These are phyloP conservation scores for Penicillium brasilianum DNA, from an alignment of 2,329 filamentous ascomycete genomes.

Conservation along the genomic window DNA sequence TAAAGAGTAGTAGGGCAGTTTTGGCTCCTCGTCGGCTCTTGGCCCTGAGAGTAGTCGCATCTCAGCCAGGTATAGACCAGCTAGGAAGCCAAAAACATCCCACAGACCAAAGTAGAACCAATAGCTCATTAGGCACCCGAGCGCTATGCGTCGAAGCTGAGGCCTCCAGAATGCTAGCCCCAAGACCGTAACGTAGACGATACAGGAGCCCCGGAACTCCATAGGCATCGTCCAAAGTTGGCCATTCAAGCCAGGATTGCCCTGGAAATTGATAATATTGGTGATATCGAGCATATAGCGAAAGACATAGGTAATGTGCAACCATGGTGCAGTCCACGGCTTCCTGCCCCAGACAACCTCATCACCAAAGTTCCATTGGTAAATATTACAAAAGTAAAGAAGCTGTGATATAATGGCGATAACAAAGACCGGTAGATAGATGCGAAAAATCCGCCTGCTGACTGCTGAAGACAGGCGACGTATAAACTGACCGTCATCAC, in stretches of 20 bases:
- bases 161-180: slow-evolving; percentile 28
- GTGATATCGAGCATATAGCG: slow-evolving; percentile 16
- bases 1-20: slow-evolving; percentile 8
- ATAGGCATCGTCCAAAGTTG: slow-evolving; percentile 36
- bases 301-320: slow-evolving; percentile 19
- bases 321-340: slow-evolving; percentile 21
- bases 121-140: slow-evolving; percentile 19
- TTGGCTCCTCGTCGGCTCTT: background rate
- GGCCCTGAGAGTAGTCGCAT: background rate
- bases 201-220: slow-evolving; percentile 31
- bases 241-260: slow-evolving; percentile 23
- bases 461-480: slow-evolving; percentile 25
- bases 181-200: slow-evolving; percentile 28
- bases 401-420: slow-evolving; percentile 31
- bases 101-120: slow-evolving; percentile 32
- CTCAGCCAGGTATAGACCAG: slow-evolving; percentile 14
- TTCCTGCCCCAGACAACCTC: slow-evolving; percentile 12
- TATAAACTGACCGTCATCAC: slow-evolving; percentile 12
- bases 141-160: slow-evolving; percentile 17
- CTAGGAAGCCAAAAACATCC: slow-evolving; percentile 26
- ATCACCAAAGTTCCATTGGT: slow-evolving; percentile 17
- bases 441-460: slow-evolving; percentile 38
- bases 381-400: slow-evolving; percentile 27
- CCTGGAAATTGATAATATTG: slow-evolving; percentile 19
- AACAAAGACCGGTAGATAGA: slow-evolving; percentile 37